Conservation (phyloP, 257 asterid species). For the Plectranthus barbatus region DNA sequence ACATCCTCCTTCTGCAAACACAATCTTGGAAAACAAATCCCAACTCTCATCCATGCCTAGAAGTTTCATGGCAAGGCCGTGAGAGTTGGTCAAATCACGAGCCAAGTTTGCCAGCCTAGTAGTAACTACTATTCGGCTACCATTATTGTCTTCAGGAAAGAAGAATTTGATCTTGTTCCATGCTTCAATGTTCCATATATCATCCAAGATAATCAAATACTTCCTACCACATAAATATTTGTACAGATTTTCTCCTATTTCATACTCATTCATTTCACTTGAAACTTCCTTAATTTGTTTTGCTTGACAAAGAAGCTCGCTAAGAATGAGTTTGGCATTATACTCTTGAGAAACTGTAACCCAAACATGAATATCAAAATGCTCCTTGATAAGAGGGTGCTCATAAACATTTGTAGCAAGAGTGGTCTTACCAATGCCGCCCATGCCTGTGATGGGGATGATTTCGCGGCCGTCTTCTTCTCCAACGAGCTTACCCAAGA, state of each 20-base stretch:
- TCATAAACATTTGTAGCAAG: constrained; percentile 16
- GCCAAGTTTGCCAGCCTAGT: constrained; percentile 10
- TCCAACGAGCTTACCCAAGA: constrained; percentile 3
- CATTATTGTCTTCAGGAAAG: not conserved
- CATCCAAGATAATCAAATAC: constrained; percentile 14
- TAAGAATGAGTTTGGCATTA: not conserved
- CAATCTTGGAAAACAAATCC: not conserved
- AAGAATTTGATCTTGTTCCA: not conserved
- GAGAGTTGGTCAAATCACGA: not conserved
- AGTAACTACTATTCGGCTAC: constrained; percentile 11
- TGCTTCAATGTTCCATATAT: not conserved
- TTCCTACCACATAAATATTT: not conserved
- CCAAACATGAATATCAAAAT: constrained; percentile 11
- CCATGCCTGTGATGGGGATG: constrained; percentile 17
- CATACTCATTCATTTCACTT: not conserved
- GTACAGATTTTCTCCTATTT: not conserved
- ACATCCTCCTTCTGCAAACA: not conserved
- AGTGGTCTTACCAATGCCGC: constrained; percentile 24
- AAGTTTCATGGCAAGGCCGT: not conserved
- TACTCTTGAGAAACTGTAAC: constrained; percentile 11
- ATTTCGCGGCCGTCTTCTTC: not conserved
- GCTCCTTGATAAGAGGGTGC: not conserved
- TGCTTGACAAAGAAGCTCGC: not conserved
- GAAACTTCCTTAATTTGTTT: not conserved
- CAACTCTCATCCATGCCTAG: constrained; percentile 5